phyloP scores from a whole-genome alignment of 257 asterid genomes.

The Ocimum tenuiflorum region DNA sequence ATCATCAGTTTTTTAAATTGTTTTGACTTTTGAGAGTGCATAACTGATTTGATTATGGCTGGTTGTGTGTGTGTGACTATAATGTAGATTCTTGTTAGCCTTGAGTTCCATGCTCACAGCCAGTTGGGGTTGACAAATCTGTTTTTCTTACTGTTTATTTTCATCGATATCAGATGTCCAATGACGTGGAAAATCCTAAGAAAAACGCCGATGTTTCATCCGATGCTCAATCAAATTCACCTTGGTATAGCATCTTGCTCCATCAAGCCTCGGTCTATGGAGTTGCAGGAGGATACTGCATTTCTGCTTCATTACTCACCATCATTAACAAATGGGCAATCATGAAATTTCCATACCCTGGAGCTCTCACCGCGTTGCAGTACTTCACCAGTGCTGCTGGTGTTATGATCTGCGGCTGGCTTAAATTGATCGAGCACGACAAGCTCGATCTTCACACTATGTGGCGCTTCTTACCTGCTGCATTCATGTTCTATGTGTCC shows the following conservation, averaged over 20 bases:
- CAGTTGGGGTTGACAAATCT: not conserved
- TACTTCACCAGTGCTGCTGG: constrained; percentile 84
- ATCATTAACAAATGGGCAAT: constrained; percentile 97
- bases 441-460: constrained; percentile 65
- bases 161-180: constrained; percentile 55
- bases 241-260: constrained; percentile 47
- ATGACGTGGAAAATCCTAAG: constrained; percentile 65
- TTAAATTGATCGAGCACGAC: constrained; percentile 65
- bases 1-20: not conserved
- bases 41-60: too few species aligned
- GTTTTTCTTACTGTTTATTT: not conserved
- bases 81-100: not conserved
- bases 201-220: constrained; percentile 30
- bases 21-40: not conserved
- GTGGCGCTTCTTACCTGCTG: constrained; percentile 98
- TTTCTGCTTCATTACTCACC: constrained; percentile 78
- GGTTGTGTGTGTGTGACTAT: not conserved
- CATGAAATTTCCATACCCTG: constrained; percentile 93
- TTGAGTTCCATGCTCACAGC: not conserved
- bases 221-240: constrained; percentile 24
- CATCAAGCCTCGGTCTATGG: constrained; percentile 79
- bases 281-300: constrained; percentile 83
- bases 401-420: constrained; percentile 65
- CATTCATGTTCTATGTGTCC: constrained; percentile 71
- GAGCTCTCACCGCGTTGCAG: constrained; percentile 86